Evolutionary conservation across 768 basidiomycete species (phyloP).

Genomic region (Boletus insuetus): DNA sequence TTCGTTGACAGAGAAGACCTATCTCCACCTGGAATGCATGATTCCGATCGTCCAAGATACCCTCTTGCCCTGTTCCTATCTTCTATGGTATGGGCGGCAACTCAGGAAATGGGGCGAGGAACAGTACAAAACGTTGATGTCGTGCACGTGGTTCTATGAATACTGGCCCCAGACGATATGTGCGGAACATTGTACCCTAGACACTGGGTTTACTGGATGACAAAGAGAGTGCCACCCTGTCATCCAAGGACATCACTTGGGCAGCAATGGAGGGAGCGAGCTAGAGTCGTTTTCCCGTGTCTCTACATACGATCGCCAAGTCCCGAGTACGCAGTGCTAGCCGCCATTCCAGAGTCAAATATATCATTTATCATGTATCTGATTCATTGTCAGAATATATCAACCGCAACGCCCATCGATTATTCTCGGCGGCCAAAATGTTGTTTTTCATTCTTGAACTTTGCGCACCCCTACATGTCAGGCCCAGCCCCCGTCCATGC

Average conservation of each 20-base stretch:
- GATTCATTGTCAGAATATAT: too few relatives aligned
- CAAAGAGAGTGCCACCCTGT: constrained; percentile 11
- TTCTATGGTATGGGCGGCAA: constrained; percentile 53
- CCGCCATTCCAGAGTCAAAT: too few relatives aligned
- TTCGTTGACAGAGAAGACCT: constrained; percentile 15
- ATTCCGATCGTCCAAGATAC: constrained; percentile 29
- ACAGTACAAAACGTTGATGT: constrained; percentile 49
- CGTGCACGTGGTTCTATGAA: constrained; percentile 41
- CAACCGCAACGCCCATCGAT: too few relatives aligned
- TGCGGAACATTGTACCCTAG: too few relatives aligned
- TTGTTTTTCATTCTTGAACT: too few relatives aligned
- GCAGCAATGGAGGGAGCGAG: constrained; percentile 39
- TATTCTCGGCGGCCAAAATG: too few relatives aligned
- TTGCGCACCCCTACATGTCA: too few relatives aligned
- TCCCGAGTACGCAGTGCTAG: too few relatives aligned
- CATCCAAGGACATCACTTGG: constrained; percentile 50
- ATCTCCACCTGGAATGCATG: constrained; percentile 28
- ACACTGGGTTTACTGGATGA: constrained; percentile 4
- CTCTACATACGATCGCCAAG: too few relatives aligned
- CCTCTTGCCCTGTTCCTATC: constrained; percentile 37
- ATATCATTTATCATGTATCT: too few relatives aligned
- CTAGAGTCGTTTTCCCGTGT: too few relatives aligned
- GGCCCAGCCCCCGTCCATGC: too few relatives aligned
- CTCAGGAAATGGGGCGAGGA: constrained; percentile 52
- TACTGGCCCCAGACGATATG: constrained; percentile 45